Evolutionary conservation across 352 stramenopile species (phyloP).

Genomic region (Globisporangium emineosum): DNA sequence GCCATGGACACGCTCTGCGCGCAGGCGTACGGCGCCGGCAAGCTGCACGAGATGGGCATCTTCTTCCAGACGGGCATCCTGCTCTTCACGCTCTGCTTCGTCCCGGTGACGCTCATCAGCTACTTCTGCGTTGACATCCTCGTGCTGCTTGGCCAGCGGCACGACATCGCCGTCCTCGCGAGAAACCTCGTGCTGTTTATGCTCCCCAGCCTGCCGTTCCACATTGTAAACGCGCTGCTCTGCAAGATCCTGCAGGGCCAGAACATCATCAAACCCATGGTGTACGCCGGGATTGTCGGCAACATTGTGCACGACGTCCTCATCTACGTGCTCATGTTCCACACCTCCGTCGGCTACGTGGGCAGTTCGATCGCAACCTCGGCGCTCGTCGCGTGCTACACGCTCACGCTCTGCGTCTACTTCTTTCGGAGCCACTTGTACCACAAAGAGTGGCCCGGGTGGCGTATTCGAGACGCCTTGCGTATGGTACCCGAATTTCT

Average conservation of each 20-base stretch:
- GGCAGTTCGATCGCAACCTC: slow-evolving; percentile 74
- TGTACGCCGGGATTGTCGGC: slow-evolving; percentile 69
- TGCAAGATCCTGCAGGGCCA: slow-evolving; percentile 84
- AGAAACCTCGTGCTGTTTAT: slow-evolving; percentile 64
- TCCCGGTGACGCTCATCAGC: slow-evolving; percentile 56
- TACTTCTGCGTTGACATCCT: slow-evolving; percentile 80
- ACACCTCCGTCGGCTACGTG: slow-evolving; percentile 65
- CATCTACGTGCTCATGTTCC: slow-evolving; percentile 88
- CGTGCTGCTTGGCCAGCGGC: slow-evolving; percentile 62
- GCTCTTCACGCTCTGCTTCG: slow-evolving; percentile 61
- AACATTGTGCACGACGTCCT: slow-evolving; percentile 77
- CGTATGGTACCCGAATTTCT: slow-evolving; percentile 74
- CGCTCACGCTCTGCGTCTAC: slow-evolving; percentile 60
- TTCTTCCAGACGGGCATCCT: slow-evolving; percentile 85
- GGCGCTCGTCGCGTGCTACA: slow-evolving; percentile 51
- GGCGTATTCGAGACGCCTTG: slow-evolving; percentile 57
- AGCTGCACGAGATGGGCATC: slow-evolving; percentile 80
- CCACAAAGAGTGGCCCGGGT: slow-evolving; percentile 74
- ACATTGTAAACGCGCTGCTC: slow-evolving; percentile 76
- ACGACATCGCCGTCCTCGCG: slow-evolving; percentile 63
- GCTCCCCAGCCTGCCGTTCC: slow-evolving; percentile 80
- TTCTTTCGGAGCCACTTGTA: slow-evolving; percentile 66
- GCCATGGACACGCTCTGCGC: slow-evolving; percentile 89
- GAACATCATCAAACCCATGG: slow-evolving; percentile 82
- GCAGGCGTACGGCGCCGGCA: slow-evolving; percentile 81